Evolutionary conservation across 208 protist genomes (phyloP).

Genomic region (Leishmania amazonensis): DNA sequence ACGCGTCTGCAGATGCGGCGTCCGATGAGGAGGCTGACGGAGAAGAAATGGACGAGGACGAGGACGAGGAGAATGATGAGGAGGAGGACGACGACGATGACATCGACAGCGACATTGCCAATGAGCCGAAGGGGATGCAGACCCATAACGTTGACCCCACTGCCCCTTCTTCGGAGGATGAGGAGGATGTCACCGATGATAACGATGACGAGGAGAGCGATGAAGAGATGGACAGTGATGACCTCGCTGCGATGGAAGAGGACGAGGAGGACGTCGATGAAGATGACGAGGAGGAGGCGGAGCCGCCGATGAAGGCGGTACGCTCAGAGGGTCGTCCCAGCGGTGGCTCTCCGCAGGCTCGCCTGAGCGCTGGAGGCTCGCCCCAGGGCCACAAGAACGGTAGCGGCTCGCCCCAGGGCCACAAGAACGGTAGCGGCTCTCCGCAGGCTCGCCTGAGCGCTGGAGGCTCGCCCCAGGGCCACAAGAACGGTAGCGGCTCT

Average conservation of each 20-base stretch:
- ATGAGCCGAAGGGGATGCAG: slow-evolving; percentile 15
- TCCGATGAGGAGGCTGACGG: slow-evolving; percentile 30
- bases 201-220: slow-evolving; percentile 33
- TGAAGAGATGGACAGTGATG: slow-evolving; percentile 36
- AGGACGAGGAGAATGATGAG: slow-evolving; percentile 48
- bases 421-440: slow-evolving; percentile 24
- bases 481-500: slow-evolving; percentile 19
- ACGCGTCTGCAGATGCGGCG: slow-evolving; percentile 16
- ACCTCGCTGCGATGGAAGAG: slow-evolving; percentile 24
- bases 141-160: slow-evolving; percentile 24
- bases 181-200: slow-evolving; percentile 36
- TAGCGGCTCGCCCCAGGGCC: slow-evolving; percentile 25
- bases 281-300: slow-evolving; percentile 27
- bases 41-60: slow-evolving; percentile 35
- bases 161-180: slow-evolving; percentile 41
- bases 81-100: slow-evolving; percentile 44
- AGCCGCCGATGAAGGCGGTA: slow-evolving; percentile 37
- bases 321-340: slow-evolving; percentile 28
- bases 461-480: slow-evolving; percentile 22
- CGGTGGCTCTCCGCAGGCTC: slow-evolving; percentile 25
- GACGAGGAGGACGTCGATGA: slow-evolving; percentile 26
- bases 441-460: slow-evolving; percentile 8
- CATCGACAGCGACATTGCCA: slow-evolving; percentile 30
- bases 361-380: slow-evolving; percentile 13
- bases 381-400: slow-evolving; percentile 28